Base-by-base conservation (phyloP, 495 filamentous ascomycete species). In the Physcia stellaris region DNA sequence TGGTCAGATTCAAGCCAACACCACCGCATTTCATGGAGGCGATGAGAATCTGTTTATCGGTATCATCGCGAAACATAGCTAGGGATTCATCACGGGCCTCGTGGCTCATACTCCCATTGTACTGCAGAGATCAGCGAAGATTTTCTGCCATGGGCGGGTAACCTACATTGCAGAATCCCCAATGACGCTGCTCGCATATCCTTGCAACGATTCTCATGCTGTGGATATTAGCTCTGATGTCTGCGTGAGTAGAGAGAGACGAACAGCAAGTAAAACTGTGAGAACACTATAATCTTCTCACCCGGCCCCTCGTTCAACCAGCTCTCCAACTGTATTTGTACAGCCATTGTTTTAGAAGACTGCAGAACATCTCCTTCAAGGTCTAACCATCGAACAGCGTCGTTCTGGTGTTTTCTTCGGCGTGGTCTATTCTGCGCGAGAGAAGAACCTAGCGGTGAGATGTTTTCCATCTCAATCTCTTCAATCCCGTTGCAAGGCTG, bases 1-100 rank as follows among this genome's bases (percentile, higher is more conserved):
- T 55, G 0, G 70, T 64, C 16, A 79, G 52, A 26, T 77, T 73
- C 3, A 77, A 53, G 1, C 66, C 49, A 4, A 56, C 55, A 0
- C 64, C 66, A 0, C 70, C 68, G n/a, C 58, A 59, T 19, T 56
- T 61, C 1, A 70, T 46, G 2, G 59, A 60, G 0, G 63, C 56
- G 6, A 77, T 52, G 37, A 71, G 37, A 1, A 71, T 45, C 15
- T 51, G 49, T 1, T 50, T 44, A 0, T 56, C 54, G 2, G 35
- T 12, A 1, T 57, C 29, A 0, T 55, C 43, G 0, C 41, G 32
- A 31, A 72, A 64, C 0, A 45, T 35, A 0, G 46, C 39, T 17
- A 70, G 50, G 6, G 42, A 41, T 2, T 54, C 20, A 0, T 60
- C 53, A 10, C 63, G 60, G 0, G 34, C 15, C 11, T 15, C 32